A percentile compares a stretch with the other conserved stretches of the same genome.
Evolutionary conservation across 139 green algal species (phyloP).

Genomic region (Chlamydomonas sp.): DNA sequence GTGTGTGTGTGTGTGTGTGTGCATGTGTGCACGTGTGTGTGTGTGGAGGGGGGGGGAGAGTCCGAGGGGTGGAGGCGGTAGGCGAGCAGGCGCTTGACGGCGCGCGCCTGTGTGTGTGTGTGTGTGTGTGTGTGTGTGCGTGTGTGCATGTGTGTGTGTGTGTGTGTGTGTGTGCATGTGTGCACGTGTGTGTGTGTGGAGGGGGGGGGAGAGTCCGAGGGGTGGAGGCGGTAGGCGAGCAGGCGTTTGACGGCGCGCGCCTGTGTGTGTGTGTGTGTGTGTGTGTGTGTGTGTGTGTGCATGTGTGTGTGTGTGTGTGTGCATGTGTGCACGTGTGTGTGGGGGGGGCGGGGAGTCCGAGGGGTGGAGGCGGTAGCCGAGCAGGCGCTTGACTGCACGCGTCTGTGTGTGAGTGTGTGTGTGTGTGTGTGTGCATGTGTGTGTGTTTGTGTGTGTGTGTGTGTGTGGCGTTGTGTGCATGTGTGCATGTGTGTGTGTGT

Average conservation of each 20-base stretch:
- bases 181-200: too few relatives aligned
- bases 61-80: slow-evolving; percentile 20
- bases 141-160: neutral
- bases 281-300: neutral
- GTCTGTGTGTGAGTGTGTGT: slow-evolving; percentile 44
- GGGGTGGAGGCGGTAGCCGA: slow-evolving; percentile 77
- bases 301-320: neutral
- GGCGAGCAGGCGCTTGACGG: neutral
- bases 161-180: too few relatives aligned
- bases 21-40: neutral
- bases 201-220: too few relatives aligned
- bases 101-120: too few relatives aligned
- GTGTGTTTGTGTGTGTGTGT: too few relatives aligned
- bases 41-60: neutral
- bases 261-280: neutral
- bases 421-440: too few relatives aligned
- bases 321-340: too few relatives aligned
- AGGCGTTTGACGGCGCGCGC: neutral
- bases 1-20: neutral
- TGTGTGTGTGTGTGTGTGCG: too few relatives aligned
- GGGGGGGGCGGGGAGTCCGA: slow-evolving; percentile 10
- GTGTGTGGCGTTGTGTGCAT: too few relatives aligned
- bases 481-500: too few relatives aligned
- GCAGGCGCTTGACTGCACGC: slow-evolving; percentile 68
- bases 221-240: neutral